Conservation (phyloP, 345 rosid species). For the Rhizophora apiculata region DNA sequence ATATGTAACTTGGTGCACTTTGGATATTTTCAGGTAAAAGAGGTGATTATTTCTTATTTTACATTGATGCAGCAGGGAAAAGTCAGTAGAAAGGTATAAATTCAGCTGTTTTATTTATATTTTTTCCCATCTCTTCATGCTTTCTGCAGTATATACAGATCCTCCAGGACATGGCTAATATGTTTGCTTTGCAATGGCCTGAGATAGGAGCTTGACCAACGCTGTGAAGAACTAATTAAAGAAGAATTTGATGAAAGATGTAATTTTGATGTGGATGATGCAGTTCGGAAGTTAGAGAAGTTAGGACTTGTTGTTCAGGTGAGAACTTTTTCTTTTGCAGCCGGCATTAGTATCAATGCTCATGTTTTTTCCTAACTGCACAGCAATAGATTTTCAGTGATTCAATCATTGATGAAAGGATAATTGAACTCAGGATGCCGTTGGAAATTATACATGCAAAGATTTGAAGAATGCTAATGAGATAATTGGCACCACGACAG, state of each 20-base stretch:
- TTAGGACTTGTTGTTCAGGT: constrained; percentile 57
- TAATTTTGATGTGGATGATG: constrained; percentile 80
- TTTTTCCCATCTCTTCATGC: neutral
- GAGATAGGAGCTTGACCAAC: constrained; percentile 52
- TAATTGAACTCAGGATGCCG: constrained; percentile 42
- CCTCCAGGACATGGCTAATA: constrained; percentile 3
- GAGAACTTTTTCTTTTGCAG: constrained; percentile 7
- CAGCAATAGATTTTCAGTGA: neutral
- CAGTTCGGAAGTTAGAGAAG: constrained; percentile 61
- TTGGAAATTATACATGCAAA: constrained; percentile 43
- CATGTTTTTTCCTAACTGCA: neutral
- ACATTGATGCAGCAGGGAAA: constrained; percentile 21
- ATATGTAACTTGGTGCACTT: neutral
- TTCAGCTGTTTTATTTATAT: neutral
- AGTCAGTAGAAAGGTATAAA: constrained; percentile 18
- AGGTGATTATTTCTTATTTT: constrained; percentile 15
- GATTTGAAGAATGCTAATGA: constrained; percentile 57
- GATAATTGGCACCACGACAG: constrained; percentile 70
- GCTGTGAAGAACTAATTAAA: constrained; percentile 54
- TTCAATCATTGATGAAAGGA: constrained; percentile 1
- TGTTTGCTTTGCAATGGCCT: constrained; percentile 16
- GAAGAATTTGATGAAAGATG: constrained; percentile 54
- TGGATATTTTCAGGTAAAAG: constrained; percentile 9
- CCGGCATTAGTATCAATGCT: neutral
- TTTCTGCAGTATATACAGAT: neutral